Conservation (phyloP, 768 basidiomycete genomes). For the Tricholoma flavovirens region DNA sequence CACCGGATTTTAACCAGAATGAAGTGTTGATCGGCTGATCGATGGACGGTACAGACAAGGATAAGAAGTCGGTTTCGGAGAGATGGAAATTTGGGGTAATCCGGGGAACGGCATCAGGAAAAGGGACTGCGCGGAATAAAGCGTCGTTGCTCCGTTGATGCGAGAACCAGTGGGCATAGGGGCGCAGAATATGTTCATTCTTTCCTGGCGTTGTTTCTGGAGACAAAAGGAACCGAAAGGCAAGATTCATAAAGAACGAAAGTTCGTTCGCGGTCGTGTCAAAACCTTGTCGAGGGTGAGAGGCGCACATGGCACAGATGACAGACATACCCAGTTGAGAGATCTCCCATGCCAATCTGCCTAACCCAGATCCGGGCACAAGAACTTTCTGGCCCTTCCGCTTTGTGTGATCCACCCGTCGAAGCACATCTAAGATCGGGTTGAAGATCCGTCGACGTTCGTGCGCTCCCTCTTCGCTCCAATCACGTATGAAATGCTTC, state of each 20-base stretch:
- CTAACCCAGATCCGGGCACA: conserved; percentile 60
- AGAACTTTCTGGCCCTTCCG: conserved; percentile 39
- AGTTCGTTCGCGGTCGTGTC: conserved; percentile 57
- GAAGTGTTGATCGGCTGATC: conserved; percentile 4
- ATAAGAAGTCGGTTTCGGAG: conserved; percentile 55
- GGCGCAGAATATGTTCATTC: conserved; percentile 49
- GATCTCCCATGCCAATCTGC: conserved; percentile 65
- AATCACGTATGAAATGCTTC: conserved; percentile 68
- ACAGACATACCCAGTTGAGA: conserved; percentile 44
- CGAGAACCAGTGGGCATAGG: conserved; percentile 66
- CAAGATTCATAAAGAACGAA: conserved; percentile 61
- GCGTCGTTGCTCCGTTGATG: conserved; percentile 49
- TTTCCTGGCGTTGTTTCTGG: conserved; percentile 32
- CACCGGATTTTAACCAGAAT: conserved; percentile 12
- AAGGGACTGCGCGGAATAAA: conserved; percentile 46
- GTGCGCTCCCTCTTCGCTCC: conserved; percentile 50
- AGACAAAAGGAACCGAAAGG: conserved; percentile 52
- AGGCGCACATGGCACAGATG: background rate
- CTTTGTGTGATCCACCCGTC: conserved; percentile 20
- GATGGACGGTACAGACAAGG: conserved; percentile 21
- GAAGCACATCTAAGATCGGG: conserved; percentile 50
- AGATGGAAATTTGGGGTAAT: conserved; percentile 38
- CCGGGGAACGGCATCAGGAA: conserved; percentile 59
- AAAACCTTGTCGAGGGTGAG: conserved; percentile 33
- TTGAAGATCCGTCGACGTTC: conserved; percentile 54